These are phyloP conservation scores for Ophiostoma quercus DNA, from an alignment of 2,329 filamentous ascomycete species.

Conservation along the genomic window DNA sequence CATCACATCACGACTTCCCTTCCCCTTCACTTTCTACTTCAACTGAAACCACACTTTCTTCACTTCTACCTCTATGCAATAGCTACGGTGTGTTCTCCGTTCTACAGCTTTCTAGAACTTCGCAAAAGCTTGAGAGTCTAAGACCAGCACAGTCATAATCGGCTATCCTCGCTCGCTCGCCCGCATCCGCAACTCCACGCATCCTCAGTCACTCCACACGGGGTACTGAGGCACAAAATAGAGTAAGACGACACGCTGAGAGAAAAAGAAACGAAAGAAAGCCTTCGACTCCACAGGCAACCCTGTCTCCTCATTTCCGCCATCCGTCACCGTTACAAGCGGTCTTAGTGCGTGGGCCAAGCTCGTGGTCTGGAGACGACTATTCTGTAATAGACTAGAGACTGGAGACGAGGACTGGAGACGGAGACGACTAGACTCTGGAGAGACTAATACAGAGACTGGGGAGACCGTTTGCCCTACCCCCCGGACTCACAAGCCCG, in stretches of 20 bases:
- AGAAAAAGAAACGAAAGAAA: neutral
- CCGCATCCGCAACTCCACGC: neutral
- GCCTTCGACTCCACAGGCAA: slow-evolving; percentile 12
- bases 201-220: neutral
- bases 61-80: too few relatives aligned
- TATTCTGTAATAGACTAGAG: neutral
- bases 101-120: neutral
- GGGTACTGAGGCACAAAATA: neutral
- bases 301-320: slow-evolving; percentile 24
- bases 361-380: neutral
- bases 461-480: slow-evolving; percentile 9
- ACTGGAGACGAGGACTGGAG: neutral
- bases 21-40: too few relatives aligned
- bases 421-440: slow-evolving; percentile 11
- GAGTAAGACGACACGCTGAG: neutral
- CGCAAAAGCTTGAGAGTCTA: neutral
- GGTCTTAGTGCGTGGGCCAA: slow-evolving; percentile 20
- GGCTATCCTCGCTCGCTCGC: neutral
- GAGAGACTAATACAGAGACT: neutral
- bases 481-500: neutral
- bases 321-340: slow-evolving; percentile 21
- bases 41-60: too few relatives aligned
- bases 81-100: neutral
- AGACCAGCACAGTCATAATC: neutral
- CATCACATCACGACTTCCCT: neutral